phyloP scores from a whole-genome alignment of 2,329 filamentous ascomycete genomes.

The Ophiocordyceps australis region DNA sequence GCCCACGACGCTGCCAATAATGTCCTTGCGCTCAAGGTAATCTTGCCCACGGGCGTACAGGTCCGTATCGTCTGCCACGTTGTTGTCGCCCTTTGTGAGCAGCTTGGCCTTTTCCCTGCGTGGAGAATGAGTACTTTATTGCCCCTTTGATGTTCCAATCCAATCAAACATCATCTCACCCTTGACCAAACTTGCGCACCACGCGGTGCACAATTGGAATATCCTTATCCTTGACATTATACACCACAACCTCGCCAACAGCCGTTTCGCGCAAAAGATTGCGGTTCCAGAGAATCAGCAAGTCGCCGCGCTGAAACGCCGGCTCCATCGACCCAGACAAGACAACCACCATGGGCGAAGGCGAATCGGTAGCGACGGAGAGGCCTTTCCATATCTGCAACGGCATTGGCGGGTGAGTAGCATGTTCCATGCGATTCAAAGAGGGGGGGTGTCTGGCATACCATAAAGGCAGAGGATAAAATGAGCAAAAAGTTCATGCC shows the following conservation, averaged over 20 bases:
- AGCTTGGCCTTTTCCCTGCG: conserved; percentile 43
- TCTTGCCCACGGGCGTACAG: conserved; percentile 69
- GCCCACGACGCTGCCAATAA: conserved; percentile 80
- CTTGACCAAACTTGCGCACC: conserved; percentile 52
- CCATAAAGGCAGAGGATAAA: conserved; percentile 83
- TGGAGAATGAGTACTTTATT: conserved; percentile 2
- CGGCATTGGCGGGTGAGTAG: not conserved
- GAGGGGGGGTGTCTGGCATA: conserved; percentile 11
- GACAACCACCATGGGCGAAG: conserved; percentile 68
- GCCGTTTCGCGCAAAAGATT: conserved; percentile 36
- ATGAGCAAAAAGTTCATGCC: conserved; percentile 83
- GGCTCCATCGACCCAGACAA: conserved; percentile 73
- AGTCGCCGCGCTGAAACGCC: conserved; percentile 61
- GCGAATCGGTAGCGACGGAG: conserved; percentile 57
- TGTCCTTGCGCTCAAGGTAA: conserved; percentile 71
- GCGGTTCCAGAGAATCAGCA: conserved; percentile 63
- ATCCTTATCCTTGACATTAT: conserved; percentile 80
- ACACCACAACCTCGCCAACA: conserved; percentile 41
- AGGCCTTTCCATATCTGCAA: conserved; percentile 77
- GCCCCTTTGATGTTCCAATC: too few species aligned
- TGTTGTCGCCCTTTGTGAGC: conserved; percentile 96
- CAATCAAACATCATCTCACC: too few species aligned
- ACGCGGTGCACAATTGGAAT: conserved; percentile 95
- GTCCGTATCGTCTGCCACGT: conserved; percentile 81
- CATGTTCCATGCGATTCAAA: too few species aligned